phyloP scores from a whole-genome alignment of 805 yeast genomes.

The Candida easanensis region DNA sequence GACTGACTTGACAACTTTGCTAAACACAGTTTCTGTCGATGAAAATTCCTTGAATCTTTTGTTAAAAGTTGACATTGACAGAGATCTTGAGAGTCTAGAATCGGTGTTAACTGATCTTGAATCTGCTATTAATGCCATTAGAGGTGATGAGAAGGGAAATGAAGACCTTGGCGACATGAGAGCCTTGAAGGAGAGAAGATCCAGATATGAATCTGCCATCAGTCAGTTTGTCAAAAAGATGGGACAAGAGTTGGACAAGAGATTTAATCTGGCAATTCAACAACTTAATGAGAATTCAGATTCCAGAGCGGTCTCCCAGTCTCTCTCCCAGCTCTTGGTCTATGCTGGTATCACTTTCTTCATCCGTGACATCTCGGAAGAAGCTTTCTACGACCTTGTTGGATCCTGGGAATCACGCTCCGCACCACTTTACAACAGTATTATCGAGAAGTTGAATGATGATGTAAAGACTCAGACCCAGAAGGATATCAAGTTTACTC shows the following conservation, averaged over 20 bases:
- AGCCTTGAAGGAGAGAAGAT: slow-evolving; percentile 66
- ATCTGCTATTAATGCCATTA: slow-evolving; percentile 62
- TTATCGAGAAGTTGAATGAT: slow-evolving; percentile 29
- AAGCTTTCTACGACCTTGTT: slow-evolving; percentile 43
- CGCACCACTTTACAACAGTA: slow-evolving; percentile 33
- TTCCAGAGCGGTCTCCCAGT: slow-evolving; percentile 5
- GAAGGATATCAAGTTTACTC: slow-evolving; percentile 18
- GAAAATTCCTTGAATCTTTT: slow-evolving; percentile 49
- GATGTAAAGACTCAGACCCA: slow-evolving; percentile 23
- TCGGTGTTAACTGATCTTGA: slow-evolving; percentile 51
- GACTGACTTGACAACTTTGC: slow-evolving; percentile 63
- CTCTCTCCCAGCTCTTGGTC: slow-evolving; percentile 38
- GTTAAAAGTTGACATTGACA: slow-evolving; percentile 45
- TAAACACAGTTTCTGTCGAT: slow-evolving; percentile 68
- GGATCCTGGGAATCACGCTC: slow-evolving; percentile 38
- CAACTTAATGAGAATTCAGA: slow-evolving; percentile 21
- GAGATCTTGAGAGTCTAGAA: slow-evolving; percentile 52
- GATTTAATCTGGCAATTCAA: slow-evolving; percentile 37
- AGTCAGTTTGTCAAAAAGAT: slow-evolving; percentile 47
- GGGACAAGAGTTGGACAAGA: slow-evolving; percentile 38
- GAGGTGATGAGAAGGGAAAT: slow-evolving; percentile 41
- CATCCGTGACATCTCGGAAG: slow-evolving; percentile 53
- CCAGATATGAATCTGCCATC: slow-evolving; percentile 56
- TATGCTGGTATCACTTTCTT: slow-evolving; percentile 52
- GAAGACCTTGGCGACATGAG: slow-evolving; percentile 58